phyloP scores from a whole-genome alignment of 2,329 filamentous ascomycete species.

The Talaromyces sp. region DNA sequence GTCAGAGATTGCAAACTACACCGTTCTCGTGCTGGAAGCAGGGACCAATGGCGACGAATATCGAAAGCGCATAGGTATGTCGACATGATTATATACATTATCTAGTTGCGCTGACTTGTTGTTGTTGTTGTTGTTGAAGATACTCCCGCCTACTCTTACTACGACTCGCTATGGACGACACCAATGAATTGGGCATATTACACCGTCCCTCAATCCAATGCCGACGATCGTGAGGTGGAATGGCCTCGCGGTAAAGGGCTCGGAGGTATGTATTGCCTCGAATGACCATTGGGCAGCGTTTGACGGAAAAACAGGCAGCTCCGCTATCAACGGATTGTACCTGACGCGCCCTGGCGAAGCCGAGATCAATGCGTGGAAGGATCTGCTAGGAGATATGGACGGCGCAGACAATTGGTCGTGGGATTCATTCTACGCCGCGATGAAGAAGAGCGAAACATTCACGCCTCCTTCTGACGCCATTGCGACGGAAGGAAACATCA shows the following conservation, averaged over 20 bases:
- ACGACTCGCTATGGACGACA: conserved; percentile 34
- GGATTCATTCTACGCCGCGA: conserved; percentile 33
- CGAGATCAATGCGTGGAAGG: conserved; percentile 34
- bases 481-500: conserved; percentile 24
- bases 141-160: conserved; percentile 34
- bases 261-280: conserved; percentile 26
- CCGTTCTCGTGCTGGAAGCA: conserved; percentile 33
- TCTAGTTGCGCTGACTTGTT: conserved; percentile 16
- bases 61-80: conserved; percentile 33
- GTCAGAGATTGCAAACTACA: conserved; percentile 41
- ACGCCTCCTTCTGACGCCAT: conserved; percentile 22
- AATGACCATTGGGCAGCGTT: neutral
- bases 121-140: no score
- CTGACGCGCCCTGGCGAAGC: conserved; percentile 33
- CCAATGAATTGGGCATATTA: conserved; percentile 34
- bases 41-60: conserved; percentile 33
- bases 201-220: conserved; percentile 30
- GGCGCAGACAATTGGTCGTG: conserved; percentile 35
- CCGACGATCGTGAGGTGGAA: conserved; percentile 28
- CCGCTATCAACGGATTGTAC: conserved; percentile 36
- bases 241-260: conserved; percentile 36
- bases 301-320: conserved; percentile 26
- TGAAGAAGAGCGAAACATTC: conserved; percentile 32
- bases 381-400: conserved; percentile 33
- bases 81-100: no score